Base-by-base conservation (phyloP, 164 flowering plant species). In the Malania oleifera region DNA sequence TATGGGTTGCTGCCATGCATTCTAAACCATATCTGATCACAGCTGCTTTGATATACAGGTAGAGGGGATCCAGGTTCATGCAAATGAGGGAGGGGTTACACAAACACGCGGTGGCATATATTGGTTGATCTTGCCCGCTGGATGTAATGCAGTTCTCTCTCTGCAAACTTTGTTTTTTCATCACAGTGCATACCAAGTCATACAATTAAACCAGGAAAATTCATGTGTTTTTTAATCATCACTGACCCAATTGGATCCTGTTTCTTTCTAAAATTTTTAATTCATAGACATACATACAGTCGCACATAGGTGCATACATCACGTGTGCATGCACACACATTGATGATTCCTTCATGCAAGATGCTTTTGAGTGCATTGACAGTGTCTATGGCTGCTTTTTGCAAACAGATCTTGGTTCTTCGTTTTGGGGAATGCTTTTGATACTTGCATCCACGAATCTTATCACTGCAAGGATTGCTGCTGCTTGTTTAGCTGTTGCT, bases 371-470 rank as follows among this genome's bases (percentile, higher is more conserved):
- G 7, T 13, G 9, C 46, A 6, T 4, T 2, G 46, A 43, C 0
- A 4, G 12, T 43, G 0, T 43, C 22, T n/a, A 43, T 17, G 46
- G 3, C 20, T 46, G 2, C 14, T 57, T 14, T 23, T 13, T 69
- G 34, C 31, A 18, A 69, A 62, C 84, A 93, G 99, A 93, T 82
- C 97, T 93, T 48, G 99, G 99, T 43, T 91, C 98, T 50, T 91
- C 97, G 65, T 90, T 93, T 74, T 90, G 97, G 96, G 97, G 97
- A 70, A 87, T 93, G 97, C 77, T 70, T 68, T 78, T 93, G 50
- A 79, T 88, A 38, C 90, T 93, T 43, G 91, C 99, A 52, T 93
- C 99, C 40, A 93, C 96, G 55, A 80, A 91, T 74, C 80, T 88
- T 56, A 65, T 84, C 13, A 79, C 95, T 56, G 83, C 99, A 57